phyloP scores from a whole-genome alignment of 805 yeast genomes.

The Teunomyces aglyptinius region DNA sequence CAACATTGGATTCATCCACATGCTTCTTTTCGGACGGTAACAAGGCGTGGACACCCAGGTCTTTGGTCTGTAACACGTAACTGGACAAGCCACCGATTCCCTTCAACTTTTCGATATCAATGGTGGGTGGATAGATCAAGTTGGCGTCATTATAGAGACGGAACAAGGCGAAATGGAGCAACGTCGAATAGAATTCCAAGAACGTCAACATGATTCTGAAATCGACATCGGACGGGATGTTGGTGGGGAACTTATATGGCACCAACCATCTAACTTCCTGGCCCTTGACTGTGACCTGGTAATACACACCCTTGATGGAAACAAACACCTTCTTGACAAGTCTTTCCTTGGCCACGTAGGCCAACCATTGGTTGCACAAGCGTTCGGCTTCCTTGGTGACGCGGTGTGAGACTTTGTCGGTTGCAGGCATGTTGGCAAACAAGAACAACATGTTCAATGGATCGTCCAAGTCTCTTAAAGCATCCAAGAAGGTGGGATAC shows the following conservation, averaged over 20 bases:
- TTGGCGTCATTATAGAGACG: slow-evolving; percentile 83
- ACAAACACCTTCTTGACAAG: slow-evolving; percentile 86
- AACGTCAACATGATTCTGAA: slow-evolving; percentile 96
- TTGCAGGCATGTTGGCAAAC: slow-evolving; percentile 93
- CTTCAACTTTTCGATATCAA: slow-evolving; percentile 68
- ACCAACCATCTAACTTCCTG: slow-evolving; percentile 95
- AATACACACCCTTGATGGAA: slow-evolving; percentile 95
- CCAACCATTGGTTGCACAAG: slow-evolving; percentile 93
- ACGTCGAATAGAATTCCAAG: slow-evolving; percentile 91
- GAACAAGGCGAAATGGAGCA: slow-evolving; percentile 82
- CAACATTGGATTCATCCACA: slow-evolving; percentile 16
- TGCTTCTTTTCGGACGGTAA: slow-evolving; percentile 32
- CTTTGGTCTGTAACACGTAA: slow-evolving; percentile 64
- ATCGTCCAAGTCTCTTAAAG: slow-evolving; percentile 90
- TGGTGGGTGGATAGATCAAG: slow-evolving; percentile 86
- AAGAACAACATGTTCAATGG: slow-evolving; percentile 92
- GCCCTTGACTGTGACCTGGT: slow-evolving; percentile 85
- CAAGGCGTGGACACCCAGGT: slow-evolving; percentile 33
- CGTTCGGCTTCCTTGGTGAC: slow-evolving; percentile 86
- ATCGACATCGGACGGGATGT: slow-evolving; percentile 90
- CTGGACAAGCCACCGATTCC: slow-evolving; percentile 89
- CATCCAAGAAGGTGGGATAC: slow-evolving; percentile 91
- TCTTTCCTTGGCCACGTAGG: slow-evolving; percentile 84
- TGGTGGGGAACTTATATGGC: slow-evolving; percentile 95
- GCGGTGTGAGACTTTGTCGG: slow-evolving; percentile 73